These are phyloP conservation scores for Rugonectria rugulosa DNA, from an alignment of 2,329 filamentous ascomycete genomes.

Conservation along the genomic window DNA sequence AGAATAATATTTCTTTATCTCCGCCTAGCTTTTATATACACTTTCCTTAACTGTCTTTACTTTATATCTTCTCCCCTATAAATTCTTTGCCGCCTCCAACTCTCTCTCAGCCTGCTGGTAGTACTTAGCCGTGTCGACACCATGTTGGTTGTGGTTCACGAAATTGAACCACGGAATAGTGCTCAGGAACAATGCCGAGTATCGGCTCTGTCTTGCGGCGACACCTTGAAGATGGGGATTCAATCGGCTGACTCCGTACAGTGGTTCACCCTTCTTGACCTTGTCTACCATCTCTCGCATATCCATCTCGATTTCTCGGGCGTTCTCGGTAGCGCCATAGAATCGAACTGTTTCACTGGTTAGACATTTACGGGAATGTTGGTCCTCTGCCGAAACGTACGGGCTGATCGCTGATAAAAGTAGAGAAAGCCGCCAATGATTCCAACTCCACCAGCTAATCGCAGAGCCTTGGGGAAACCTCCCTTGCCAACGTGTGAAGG, in stretches of 20 bases:
- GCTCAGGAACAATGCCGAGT: constrained; percentile 83
- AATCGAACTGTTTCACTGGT: constrained; percentile 76
- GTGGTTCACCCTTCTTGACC: constrained; percentile 88
- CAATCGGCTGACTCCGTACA: constrained; percentile 83
- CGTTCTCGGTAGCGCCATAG: constrained; percentile 93
- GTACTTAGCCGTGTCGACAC: constrained; percentile 98
- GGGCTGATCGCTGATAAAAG: constrained; percentile 82
- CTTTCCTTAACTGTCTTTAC: too few species aligned
- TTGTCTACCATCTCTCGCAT: constrained; percentile 98
- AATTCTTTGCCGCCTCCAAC: constrained; percentile 67
- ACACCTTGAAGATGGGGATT: constrained; percentile 94
- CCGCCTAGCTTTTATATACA: too few species aligned
- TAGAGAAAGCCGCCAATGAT: constrained; percentile 81
- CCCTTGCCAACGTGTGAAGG: constrained; percentile 86
- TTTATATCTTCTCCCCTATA: constrained; percentile 20
- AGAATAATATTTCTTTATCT: too few species aligned
- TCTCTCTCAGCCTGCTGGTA: constrained; percentile 95
- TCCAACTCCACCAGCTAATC: constrained; percentile 77
- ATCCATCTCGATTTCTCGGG: constrained; percentile 91
- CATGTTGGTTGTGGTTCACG: constrained; percentile 95
- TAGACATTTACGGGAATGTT: too few species aligned
- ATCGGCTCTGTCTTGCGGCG: constrained; percentile 89
- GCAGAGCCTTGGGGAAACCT: constrained; percentile 84
- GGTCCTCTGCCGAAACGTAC: constrained; percentile 62
- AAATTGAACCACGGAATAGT: constrained; percentile 98